Conservation (phyloP, 495 filamentous ascomycete species). For the Tuber calosporum region DNA sequence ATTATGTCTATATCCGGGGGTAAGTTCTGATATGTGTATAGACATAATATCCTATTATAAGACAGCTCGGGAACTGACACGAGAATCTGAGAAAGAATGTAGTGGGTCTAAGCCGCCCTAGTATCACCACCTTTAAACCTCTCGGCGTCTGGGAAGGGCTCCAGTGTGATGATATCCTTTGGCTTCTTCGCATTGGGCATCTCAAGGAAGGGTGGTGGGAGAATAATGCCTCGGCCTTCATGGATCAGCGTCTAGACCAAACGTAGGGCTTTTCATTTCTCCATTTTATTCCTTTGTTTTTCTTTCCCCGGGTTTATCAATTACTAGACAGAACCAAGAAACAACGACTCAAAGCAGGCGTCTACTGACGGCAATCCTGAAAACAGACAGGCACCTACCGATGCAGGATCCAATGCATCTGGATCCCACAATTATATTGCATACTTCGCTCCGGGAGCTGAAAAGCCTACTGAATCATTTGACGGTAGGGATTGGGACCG, state of each 20-base stretch:
- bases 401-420: neutral
- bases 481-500: too few species aligned
- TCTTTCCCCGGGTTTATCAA: neutral
- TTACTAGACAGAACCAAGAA: neutral
- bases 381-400: neutral
- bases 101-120: accelerated
- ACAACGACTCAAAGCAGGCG: neutral
- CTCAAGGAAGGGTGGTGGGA: neutral
- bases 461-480: too few species aligned
- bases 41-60: neutral
- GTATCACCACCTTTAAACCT: neutral
- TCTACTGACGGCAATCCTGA: neutral
- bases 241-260: neutral
- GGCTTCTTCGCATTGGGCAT: neutral
- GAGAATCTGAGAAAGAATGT: neutral
- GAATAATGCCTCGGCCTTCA: neutral
- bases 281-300: too few species aligned
- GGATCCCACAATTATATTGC: neutral
- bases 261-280: neutral
- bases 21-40: neutral
- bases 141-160: neutral
- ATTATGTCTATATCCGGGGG: neutral
- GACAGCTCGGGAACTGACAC: neutral
- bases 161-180: neutral
- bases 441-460: neutral